A percentile compares a stretch with the other conserved stretches of the same genome.
phyloP scores from a whole-genome alignment of 768 basidiomycete species.

The Tylopilus felleus region DNA sequence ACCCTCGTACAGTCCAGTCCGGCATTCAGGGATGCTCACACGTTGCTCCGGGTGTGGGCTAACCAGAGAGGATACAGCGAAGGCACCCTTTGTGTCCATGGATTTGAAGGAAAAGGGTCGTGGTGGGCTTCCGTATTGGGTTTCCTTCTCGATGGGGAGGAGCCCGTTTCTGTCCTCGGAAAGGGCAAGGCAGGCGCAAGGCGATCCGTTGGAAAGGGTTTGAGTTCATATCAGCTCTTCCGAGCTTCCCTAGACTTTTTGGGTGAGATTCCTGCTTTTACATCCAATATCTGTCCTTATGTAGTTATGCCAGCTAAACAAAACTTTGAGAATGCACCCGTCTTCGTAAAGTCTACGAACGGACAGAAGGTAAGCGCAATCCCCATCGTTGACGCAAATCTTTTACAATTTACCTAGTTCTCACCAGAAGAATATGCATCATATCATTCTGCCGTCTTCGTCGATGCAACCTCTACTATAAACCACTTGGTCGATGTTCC shows the following conservation, averaged over 20 bases:
- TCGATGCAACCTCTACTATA: conserved; percentile 72
- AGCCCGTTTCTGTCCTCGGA: conserved; percentile 31
- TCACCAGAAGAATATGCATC: conserved; percentile 52
- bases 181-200: conserved; percentile 34
- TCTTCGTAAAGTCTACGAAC: conserved; percentile 56
- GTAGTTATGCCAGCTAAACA: conserved; percentile 53
- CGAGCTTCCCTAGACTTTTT: conserved; percentile 82
- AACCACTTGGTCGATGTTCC: conserved; percentile 81
- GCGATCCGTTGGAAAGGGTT: conserved; percentile 67
- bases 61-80: conserved; percentile 77
- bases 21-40: conserved; percentile 68
- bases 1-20: conserved; percentile 50
- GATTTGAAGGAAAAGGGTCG: conserved; percentile 64
- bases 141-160: conserved; percentile 66
- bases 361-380: conserved; percentile 49
- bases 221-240: conserved; percentile 91
- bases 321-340: conserved; percentile 53
- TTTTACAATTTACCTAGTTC: conserved; percentile 43
- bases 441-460: conserved; percentile 57
- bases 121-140: conserved; percentile 69
- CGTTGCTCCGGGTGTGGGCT: conserved; percentile 87
- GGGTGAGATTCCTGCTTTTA: conserved; percentile 42
- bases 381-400: neutral
- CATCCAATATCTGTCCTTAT: conserved; percentile 7
- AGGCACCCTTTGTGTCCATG: conserved; percentile 57